Base-by-base conservation (phyloP, 352 stramenopile genomes). In the Pythium chondricola region DNA sequence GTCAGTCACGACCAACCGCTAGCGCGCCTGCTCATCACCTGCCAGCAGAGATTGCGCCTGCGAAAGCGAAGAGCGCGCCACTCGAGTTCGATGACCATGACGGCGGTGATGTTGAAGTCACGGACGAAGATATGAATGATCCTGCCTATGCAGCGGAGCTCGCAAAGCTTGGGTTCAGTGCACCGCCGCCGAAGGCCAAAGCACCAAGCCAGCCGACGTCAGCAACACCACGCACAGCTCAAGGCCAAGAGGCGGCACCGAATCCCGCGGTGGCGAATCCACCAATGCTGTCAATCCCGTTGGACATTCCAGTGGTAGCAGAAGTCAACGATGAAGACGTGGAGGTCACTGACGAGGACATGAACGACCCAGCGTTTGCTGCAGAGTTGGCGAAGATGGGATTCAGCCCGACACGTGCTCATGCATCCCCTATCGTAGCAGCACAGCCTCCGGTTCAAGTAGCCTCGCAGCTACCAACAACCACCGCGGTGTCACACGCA, bases 41-140 rank as follows among this genome's bases (percentile, higher is more conserved):
- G 0, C 68, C 73, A 3, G 48, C 48, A 33, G 24, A 35, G 21
- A 44, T 45, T 36, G 36, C 17, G 18, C 11, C 32, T 21, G 10
- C 33, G 29, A 37, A 20, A 20, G 0, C 18, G 45, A 35, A 20
- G 36, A 43, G n/a, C n/a, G 48, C 9, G 9, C 39, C 43, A 16
- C 18, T 29, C n/a, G 40, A 45, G 10, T 26, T 45, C 2, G 29
- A 59, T 39, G 55, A 69, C 10, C 35, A 61, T 25, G 61, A 73
- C 11, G 25, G 61, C 17, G 52, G 71, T 20, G 57, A 64, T n/a
- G 58, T 88, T 11, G 66, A 89, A 48, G 74, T 89, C 27, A 89
- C 80, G 16, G 80, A 89, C 16, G 75, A 86, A 31, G 80, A 92
- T 35, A 85, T 92, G 75, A 39, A 74, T 24, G 63, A 92, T 35